Percentiles rank a stretch among this genome's conserved stretches.
Conservation (phyloP, 2,329 filamentous ascomycete species). For the Diaporthe helianthi region DNA sequence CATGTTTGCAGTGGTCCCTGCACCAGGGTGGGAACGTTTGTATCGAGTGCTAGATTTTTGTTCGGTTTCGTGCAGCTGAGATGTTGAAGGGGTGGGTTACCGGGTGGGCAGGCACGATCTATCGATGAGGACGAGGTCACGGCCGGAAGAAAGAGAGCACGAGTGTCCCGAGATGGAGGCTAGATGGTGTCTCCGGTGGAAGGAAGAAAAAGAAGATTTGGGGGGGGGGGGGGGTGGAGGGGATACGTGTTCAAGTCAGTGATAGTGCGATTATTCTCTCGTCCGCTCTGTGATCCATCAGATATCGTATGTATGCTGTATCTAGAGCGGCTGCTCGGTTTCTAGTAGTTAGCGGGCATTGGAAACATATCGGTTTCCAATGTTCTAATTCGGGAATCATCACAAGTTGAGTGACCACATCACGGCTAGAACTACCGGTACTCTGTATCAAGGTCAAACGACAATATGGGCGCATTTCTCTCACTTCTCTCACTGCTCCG, state of each 20-base stretch:
- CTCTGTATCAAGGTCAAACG: neutral
- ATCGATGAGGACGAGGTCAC: conserved; percentile 20
- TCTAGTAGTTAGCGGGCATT: neutral
- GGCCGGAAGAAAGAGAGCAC: neutral
- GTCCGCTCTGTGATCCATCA: neutral
- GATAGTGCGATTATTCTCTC: neutral
- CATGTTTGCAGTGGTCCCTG: conserved; percentile 41
- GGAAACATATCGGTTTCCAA: neutral
- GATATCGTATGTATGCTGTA: neutral
- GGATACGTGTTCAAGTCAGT: no score
- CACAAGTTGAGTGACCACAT: no score
- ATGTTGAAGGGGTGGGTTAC: conserved; percentile 15
- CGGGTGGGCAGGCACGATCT: conserved; percentile 11
- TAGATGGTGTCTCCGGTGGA: neutral
- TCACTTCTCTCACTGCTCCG: neutral
- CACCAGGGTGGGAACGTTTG: conserved; percentile 5
- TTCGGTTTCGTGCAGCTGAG: neutral
- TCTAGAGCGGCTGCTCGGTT: neutral
- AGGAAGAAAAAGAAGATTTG: neutral
- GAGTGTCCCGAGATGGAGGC: neutral
- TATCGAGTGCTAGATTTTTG: conserved; percentile 11
- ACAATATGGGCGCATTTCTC: neutral
- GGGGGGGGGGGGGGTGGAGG: neutral
- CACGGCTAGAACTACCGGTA: no score
- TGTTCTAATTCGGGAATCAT: neutral